These are phyloP conservation scores for Globisporangium sylvaticum DNA, from an alignment of 352 stramenopile species.

Conservation along the genomic window DNA sequence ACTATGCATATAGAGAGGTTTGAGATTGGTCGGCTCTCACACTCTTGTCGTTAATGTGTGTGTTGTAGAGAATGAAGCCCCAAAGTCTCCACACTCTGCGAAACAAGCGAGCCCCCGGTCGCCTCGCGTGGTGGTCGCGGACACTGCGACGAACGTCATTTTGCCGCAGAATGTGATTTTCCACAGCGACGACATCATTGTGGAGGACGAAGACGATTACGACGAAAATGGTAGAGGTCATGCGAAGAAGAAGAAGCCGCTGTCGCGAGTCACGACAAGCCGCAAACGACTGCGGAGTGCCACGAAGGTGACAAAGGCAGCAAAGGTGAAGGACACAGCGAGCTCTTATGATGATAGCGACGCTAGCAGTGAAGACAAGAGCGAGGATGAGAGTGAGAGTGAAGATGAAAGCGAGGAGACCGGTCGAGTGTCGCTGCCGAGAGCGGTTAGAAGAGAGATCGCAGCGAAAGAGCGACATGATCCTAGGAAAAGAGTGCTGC, in stretches of 20 bases:
- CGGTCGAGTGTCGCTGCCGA: not conserved
- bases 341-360: not conserved
- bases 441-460: not conserved
- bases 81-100: not conserved
- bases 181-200: constrained; percentile 16
- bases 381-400: constrained; percentile 2
- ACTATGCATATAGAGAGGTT: not conserved
- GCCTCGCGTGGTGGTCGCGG: not conserved
- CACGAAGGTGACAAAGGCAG: not conserved
- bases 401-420: not conserved
- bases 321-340: not conserved
- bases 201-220: constrained; percentile 15
- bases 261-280: not conserved
- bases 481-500: not conserved
- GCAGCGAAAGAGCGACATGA: not conserved
- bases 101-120: not conserved
- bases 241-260: not conserved
- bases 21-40: not conserved
- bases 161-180: constrained; percentile 14
- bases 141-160: constrained; percentile 1
- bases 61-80: not conserved
- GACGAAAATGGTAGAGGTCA: not conserved
- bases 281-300: not conserved
- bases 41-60: not conserved
- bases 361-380: not conserved